These are phyloP conservation scores for Verbena officinalis DNA, from an alignment of 257 asterid genomes.

Conservation along the genomic window DNA sequence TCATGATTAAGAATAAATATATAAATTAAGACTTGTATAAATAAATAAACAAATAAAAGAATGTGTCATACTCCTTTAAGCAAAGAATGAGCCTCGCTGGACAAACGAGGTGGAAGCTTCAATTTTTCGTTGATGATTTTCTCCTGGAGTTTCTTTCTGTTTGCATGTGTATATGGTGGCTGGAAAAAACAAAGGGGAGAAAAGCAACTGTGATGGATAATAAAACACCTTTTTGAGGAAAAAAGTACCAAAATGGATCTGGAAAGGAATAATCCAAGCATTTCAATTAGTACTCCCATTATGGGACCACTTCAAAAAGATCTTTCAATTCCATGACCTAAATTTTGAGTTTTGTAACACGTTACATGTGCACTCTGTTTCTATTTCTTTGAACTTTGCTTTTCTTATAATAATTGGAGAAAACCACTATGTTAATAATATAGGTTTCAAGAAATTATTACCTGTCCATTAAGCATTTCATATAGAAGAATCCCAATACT, in stretches of 20 bases:
- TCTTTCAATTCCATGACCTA: not conserved
- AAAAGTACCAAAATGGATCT: not conserved
- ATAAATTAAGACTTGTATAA: not conserved
- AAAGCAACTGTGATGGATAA: not conserved
- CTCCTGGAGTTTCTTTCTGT: slow-evolving; percentile 92
- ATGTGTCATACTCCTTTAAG: slow-evolving; percentile 71
- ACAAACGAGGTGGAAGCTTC: slow-evolving; percentile 86
- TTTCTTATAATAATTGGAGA: not conserved
- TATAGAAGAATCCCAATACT: slow-evolving; percentile 84
- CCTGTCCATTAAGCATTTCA: slow-evolving; percentile 95
- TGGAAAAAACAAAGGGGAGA: slow-evolving; percentile 29
- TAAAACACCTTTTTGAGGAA: not conserved
- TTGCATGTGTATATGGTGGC: slow-evolving; percentile 87
- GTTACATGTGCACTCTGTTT: not conserved
- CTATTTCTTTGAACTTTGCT: not conserved
- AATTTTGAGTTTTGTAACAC: not conserved
- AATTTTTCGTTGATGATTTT: slow-evolving; percentile 79
- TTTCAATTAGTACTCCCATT: not conserved
- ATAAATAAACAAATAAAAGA: not conserved
- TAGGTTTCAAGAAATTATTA: slow-evolving; percentile 27
- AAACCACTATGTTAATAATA: not conserved
- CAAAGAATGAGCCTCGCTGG: slow-evolving; percentile 75
- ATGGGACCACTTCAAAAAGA: not conserved
- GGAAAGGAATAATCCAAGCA: not conserved
- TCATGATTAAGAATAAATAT: not conserved